Evolutionary conservation across 768 basidiomycete genomes (phyloP), one percentile per base, ranked within the genome.

Genomic region (Collybiopsis confluens): DNA sequence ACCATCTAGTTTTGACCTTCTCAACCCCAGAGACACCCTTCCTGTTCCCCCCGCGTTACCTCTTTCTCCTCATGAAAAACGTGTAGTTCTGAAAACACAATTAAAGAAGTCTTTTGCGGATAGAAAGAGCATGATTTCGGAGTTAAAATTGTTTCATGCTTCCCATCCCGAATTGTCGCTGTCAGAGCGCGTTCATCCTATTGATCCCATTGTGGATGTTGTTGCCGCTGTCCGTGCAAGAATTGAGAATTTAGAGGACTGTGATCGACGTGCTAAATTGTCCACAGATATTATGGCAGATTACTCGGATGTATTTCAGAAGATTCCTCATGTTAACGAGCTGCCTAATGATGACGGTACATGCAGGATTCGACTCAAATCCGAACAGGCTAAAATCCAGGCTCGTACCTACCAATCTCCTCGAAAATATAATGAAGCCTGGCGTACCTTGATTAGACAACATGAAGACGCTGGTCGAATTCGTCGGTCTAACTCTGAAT

Each of bases 381-480:
- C 68, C 13, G 56, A 65, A 1, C 24, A 59, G 2, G 49, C 58
- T 2, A 37, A 52, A 0, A 60, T 73, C 2, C 49, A 58, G 0
- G 38, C 46, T 0, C 55, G 60, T 0, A 49, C 55, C 0, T 73
- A 72, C 26, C 47, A 62, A 0, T 69, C 61, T 18, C 70, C 70
- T 0, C 58, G 64, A 8, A 72, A 71, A 43, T 73, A 67, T 37
- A 45, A 59, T 3, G 64, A 64, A 0, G 65, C 62, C 0, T 74
- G 73, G 73, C n/a, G 56, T 0, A 60, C 27, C 0, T 48, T 73
- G 0, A 57, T 74, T 0, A 36, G 70, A 0, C 59, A 64, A 1
- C 70, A 73, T 28, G 55, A 73, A 0, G 63, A 53, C 1, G 62
- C 65, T 3, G 69, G 72, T 0, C 53, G 63, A 0, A 59, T 74